These are phyloP conservation scores for Pleurotus sapidus DNA, from an alignment of 768 basidiomycete species.

Conservation along the genomic window DNA sequence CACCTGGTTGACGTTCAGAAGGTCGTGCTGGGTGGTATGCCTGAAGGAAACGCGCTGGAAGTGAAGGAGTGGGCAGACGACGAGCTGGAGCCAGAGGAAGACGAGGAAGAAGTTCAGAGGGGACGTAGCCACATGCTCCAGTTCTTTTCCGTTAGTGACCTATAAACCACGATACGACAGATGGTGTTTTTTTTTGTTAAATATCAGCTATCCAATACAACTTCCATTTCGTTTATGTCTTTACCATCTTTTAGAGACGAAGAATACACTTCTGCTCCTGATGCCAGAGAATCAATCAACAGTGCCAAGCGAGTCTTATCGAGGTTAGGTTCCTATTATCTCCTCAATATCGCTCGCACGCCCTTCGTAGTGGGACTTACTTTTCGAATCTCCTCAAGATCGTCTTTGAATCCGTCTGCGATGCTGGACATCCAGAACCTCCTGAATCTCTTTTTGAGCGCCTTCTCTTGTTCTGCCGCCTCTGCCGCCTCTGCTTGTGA, in stretches of 20 bases:
- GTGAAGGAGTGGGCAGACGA: slow-evolving; percentile 10
- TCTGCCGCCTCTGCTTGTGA: slow-evolving; percentile 22
- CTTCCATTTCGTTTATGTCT: slow-evolving; percentile 67
- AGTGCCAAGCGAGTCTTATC: slow-evolving; percentile 65
- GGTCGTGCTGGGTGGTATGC: slow-evolving; percentile 28
- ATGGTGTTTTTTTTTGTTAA: not conserved
- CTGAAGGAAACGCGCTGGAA: not conserved
- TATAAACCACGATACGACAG: not conserved
- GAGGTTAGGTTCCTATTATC: slow-evolving; percentile 56
- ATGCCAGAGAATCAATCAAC: slow-evolving; percentile 79
- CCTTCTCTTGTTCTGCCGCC: slow-evolving; percentile 41
- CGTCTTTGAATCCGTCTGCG: slow-evolving; percentile 79
- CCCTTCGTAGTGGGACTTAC: slow-evolving; percentile 32
- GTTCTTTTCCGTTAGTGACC: not conserved
- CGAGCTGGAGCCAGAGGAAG: slow-evolving; percentile 16
- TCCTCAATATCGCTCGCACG: not conserved
- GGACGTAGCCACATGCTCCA: slow-evolving; percentile 1
- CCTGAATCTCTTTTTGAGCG: slow-evolving; percentile 65
- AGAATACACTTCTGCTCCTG: slow-evolving; percentile 72
- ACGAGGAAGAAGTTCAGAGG: slow-evolving; percentile 9
- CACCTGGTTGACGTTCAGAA: slow-evolving; percentile 35
- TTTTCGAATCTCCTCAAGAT: slow-evolving; percentile 82
- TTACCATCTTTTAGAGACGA: slow-evolving; percentile 18
- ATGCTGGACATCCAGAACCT: slow-evolving; percentile 88
- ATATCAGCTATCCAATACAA: slow-evolving; percentile 45